A percentile compares a stretch with the other conserved stretches of the same genome.
Evolutionary conservation across 495 filamentous ascomycete species (phyloP).

Genomic region (Glutinoglossum americanum): DNA sequence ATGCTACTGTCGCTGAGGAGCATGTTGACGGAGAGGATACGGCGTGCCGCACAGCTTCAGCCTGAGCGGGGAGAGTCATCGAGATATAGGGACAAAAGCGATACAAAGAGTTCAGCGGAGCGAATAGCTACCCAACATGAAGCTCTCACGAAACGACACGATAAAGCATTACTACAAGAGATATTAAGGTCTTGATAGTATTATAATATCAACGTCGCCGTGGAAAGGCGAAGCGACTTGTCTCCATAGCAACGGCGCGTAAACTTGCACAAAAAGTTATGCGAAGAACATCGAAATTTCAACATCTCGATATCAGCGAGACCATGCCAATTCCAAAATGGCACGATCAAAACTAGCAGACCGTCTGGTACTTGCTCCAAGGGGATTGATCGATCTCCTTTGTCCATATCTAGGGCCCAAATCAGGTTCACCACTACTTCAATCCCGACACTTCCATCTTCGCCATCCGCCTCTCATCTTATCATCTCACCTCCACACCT

Average conservation of each 20-base stretch:
- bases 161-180: neutral
- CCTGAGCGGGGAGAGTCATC: neutral
- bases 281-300: neutral
- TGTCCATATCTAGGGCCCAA: neutral
- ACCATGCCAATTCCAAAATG: neutral
- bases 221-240: neutral
- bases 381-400: neutral
- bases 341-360: neutral
- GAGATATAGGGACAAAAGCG: neutral
- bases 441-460: neutral
- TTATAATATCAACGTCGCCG: neutral
- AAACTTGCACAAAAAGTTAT: neutral
- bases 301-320: neutral
- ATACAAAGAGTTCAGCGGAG: neutral
- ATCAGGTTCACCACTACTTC: neutral
- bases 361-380: neutral
- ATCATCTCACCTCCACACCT: neutral
- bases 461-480: neutral
- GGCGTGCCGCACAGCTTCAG: conserved; percentile 20
- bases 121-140: neutral
- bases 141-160: neutral
- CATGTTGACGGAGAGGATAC: conserved; percentile 28
- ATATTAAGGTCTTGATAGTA: neutral
- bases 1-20: conserved; percentile 23
- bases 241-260: neutral